Evolutionary conservation across 139 green algal species (phyloP).

Genomic region (Penium margaritaceum): DNA sequence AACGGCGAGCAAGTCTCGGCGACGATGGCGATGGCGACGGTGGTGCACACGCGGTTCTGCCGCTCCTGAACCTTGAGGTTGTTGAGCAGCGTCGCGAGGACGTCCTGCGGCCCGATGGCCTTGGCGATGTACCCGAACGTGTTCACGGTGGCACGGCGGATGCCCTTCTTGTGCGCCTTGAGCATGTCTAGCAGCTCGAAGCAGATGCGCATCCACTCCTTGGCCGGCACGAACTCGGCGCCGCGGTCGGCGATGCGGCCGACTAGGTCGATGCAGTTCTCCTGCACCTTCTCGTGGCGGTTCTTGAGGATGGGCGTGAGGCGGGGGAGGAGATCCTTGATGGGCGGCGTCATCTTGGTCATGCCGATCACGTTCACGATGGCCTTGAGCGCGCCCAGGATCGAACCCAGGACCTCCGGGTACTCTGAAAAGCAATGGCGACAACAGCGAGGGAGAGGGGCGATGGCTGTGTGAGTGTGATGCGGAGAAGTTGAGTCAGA

Average conservation of each 20-base stretch:
- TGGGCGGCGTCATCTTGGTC: conserved; percentile 95
- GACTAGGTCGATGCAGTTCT: conserved; percentile 96
- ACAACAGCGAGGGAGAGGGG: background rate
- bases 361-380: conserved; percentile 97
- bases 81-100: conserved; percentile 96
- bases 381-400: conserved; percentile 87
- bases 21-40: conserved; percentile 97
- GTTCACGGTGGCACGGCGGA: conserved; percentile 91
- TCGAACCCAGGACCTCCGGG: conserved; percentile 91
- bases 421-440: conserved; percentile 71
- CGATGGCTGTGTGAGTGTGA: no score
- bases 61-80: conserved; percentile 99
- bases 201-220: conserved; percentile 99
- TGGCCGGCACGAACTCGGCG: conserved; percentile 88
- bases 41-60: conserved; percentile 97
- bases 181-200: conserved; percentile 99
- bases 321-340: conserved; percentile 96
- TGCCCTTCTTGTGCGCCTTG: conserved; percentile 93
- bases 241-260: conserved; percentile 92
- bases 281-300: conserved; percentile 79
- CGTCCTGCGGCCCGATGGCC: conserved; percentile 91
- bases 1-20: conserved; percentile 96
- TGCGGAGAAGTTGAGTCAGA: background rate
- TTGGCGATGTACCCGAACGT: conserved; percentile 99
- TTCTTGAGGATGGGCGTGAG: conserved; percentile 98